Base-by-base conservation (phyloP, 164 flowering plant species). In the Amborella trichopoda region DNA sequence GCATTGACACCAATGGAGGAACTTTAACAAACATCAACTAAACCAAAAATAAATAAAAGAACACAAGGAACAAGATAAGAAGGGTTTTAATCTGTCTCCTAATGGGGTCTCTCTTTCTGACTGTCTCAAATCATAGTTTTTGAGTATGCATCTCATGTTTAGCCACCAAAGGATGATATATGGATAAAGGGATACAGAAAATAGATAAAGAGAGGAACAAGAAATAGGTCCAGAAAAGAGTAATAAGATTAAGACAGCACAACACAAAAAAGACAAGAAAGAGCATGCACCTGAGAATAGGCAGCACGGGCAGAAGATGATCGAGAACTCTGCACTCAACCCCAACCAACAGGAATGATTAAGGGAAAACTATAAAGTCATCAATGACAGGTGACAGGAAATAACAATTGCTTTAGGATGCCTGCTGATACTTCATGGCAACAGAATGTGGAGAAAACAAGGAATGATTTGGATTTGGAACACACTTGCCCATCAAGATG, bases 261-360 rank as follows among this genome's bases (percentile, higher is more conserved):
- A n/a, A n/a, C n/a, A n/a, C 4, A 24, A 6, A 40, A 5, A 30
- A 32, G 46, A 43, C 28, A 30, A 26, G 43, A 39, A 52, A 5
- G 17, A 33, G 30, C 36, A 52, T 20, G 56, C 60, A 30, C 56
- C 56, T 50, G 52, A 26, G 25, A 40, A 19, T 25, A 34, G 50
- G 48, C 18, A 39, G 46, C 56, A 40, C 30, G 55, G 42, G 53
- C 48, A 46, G 45, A 55, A 37, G 56, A 50, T 26, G 47, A 40
- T 26, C 52, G 48, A 18, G 47, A 20, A 34, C 40, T 41, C 60
- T 51, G 48, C 44, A 41, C 56, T 45, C 51, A 45, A 61, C 41
- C 47, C 53, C 57, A 55, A 55, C 43, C 55, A 55, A 23, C 32
- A 52, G 26, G 51, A 21, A n/a, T n/a, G 40, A 37, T n/a, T 37